Evolutionary conservation across 2,329 filamentous ascomycete species (phyloP).

Genomic region (Septoria linicola): DNA sequence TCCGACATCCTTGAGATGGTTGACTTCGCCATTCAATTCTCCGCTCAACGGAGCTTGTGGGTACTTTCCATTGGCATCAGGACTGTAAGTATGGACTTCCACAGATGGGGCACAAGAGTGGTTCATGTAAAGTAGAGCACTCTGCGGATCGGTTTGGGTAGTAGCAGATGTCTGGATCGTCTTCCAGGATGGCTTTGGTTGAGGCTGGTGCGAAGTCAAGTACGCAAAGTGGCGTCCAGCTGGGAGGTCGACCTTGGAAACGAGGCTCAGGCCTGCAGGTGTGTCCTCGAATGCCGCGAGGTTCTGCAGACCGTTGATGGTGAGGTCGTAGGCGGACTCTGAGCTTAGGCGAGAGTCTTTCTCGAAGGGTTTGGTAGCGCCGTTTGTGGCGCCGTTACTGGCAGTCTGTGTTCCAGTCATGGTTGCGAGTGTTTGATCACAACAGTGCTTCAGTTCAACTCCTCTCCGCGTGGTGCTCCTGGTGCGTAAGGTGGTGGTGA

Average conservation of each 20-base stretch:
- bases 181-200: conserved; percentile 48
- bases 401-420: conserved; percentile 17
- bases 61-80: conserved; percentile 30
- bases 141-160: conserved; percentile 57
- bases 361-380: conserved; percentile 13
- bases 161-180: conserved; percentile 52
- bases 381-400: conserved; percentile 17
- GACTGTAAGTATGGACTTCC: conserved; percentile 52
- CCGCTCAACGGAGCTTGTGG: conserved; percentile 27
- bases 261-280: conserved; percentile 45
- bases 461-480: no score
- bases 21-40: conserved; percentile 21
- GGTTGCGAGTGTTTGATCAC: not conserved
- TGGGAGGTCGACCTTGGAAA: conserved; percentile 52
- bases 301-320: conserved; percentile 39
- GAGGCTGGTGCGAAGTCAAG: conserved; percentile 50
- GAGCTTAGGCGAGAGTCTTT: conserved; percentile 12
- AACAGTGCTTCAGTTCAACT: no score
- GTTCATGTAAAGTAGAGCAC: conserved; percentile 58
- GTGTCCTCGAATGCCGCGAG: conserved; percentile 42
- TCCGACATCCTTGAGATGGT: conserved; percentile 17
- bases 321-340: conserved; percentile 25
- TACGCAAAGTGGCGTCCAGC: conserved; percentile 52
- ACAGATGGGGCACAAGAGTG: conserved; percentile 54
- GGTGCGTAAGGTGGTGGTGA: no score